These are phyloP conservation scores for Pseudogymnoascus sp. DNA, from an alignment of 2,329 filamentous ascomycete species.

Conservation along the genomic window DNA sequence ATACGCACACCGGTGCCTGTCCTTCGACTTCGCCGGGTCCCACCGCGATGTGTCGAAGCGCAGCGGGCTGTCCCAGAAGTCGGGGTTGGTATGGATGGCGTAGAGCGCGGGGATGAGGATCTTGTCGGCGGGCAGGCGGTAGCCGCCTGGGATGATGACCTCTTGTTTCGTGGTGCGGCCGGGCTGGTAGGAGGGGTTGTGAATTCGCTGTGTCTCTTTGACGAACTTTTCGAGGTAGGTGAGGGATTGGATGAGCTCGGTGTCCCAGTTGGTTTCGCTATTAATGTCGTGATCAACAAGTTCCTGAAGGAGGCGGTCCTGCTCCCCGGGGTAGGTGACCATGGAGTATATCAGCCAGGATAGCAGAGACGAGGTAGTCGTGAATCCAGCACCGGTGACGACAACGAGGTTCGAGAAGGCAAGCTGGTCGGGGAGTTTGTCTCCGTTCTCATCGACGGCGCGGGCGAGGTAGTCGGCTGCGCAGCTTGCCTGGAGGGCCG, in stretches of 20 bases:
- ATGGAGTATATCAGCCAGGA: constrained; percentile 40
- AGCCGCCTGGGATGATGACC: constrained; percentile 39
- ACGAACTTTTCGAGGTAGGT: constrained; percentile 35
- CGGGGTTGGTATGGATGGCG: constrained; percentile 20
- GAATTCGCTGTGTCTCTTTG: constrained; percentile 39
- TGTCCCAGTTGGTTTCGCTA: constrained; percentile 27
- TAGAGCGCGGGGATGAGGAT: constrained; percentile 20
- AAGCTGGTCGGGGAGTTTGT: constrained; percentile 35
- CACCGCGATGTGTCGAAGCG: constrained; percentile 20
- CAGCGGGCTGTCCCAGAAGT: constrained; percentile 17
- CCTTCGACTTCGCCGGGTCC: constrained; percentile 17
- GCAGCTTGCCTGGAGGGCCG: constrained; percentile 30
- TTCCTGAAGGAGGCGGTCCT: constrained; percentile 40
- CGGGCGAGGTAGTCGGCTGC: constrained; percentile 31
- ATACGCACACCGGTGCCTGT: constrained; percentile 23
- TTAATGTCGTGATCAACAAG: constrained; percentile 33
- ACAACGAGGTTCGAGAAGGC: constrained; percentile 30
- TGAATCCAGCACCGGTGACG: constrained; percentile 39
- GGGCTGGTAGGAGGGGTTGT: constrained; percentile 41
- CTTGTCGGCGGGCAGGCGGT: constrained; percentile 33
- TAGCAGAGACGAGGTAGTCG: constrained; percentile 39
- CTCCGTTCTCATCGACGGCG: constrained; percentile 35
- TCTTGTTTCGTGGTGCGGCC: constrained; percentile 38
- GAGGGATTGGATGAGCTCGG: constrained; percentile 30
- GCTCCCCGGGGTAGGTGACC: constrained; percentile 36